These are phyloP conservation scores for Aspergillus pseudoterreus DNA, from an alignment of 2,329 filamentous ascomycete species.

Conservation along the genomic window DNA sequence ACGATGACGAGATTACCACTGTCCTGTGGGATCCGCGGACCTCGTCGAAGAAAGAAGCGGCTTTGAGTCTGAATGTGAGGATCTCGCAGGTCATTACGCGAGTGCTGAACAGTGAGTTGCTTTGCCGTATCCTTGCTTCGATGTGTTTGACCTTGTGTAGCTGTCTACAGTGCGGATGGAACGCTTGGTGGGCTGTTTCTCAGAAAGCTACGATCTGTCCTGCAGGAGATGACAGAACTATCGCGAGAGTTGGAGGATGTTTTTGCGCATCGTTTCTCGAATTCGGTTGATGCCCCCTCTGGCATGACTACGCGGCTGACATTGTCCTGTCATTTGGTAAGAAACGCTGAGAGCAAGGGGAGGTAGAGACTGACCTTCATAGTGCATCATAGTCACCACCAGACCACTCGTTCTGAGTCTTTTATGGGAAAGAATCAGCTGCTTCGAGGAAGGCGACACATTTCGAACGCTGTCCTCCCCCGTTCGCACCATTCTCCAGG, in stretches of 20 bases:
- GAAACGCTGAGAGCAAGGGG: background rate
- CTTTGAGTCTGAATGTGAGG: conserved; percentile 40
- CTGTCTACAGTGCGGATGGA: conserved; percentile 33
- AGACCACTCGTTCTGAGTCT: conserved; percentile 19
- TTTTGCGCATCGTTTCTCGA: conserved; percentile 33
- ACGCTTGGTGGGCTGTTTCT: conserved; percentile 23
- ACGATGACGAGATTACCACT: conserved; percentile 48
- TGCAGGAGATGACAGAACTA: conserved; percentile 30
- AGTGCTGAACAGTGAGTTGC: conserved; percentile 35
- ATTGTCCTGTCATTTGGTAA: conserved; percentile 31
- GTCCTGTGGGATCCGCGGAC: conserved; percentile 39
- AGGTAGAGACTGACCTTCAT: background rate
- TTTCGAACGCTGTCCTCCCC: conserved; percentile 17
- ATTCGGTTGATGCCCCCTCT: conserved; percentile 34
- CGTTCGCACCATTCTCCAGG: conserved; percentile 18
- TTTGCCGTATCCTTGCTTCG: background rate
- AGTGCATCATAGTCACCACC: conserved; percentile 26
- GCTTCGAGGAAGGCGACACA: conserved; percentile 13
- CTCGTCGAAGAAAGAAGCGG: conserved; percentile 31
- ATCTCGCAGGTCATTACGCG: conserved; percentile 37
- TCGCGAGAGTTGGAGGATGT: conserved; percentile 32
- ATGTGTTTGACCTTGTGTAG: conserved; percentile 12
- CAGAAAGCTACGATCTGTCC: conserved; percentile 30
- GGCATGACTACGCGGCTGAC: conserved; percentile 33
- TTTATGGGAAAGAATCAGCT: conserved; percentile 17